Percentiles rank a stretch among this genome's conserved stretches.
Conservation (phyloP, 306 rosid species). For the Coriaria nepalensis region DNA sequence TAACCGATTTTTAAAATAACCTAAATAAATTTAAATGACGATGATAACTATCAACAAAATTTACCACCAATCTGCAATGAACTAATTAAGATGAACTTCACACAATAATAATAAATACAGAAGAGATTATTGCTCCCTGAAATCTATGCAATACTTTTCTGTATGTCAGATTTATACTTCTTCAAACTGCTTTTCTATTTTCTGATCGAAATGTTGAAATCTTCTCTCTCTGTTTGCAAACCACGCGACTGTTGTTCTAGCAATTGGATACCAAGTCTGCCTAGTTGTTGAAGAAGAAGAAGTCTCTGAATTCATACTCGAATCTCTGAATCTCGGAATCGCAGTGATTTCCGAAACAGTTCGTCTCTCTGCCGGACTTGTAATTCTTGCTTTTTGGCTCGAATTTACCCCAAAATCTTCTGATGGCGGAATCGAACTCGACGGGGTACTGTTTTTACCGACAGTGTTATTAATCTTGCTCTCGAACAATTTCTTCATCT, state of each 20-base stretch:
- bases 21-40: too few species aligned
- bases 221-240: slow-evolving; percentile 78
- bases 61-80: too few species aligned
- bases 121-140: too few species aligned
- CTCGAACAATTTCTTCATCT: slow-evolving; percentile 51
- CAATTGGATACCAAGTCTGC: slow-evolving; percentile 75
- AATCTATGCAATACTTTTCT: too few species aligned
- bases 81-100: too few species aligned
- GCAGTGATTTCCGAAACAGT: slow-evolving; percentile 74
- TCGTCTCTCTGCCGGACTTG: slow-evolving; percentile 23
- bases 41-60: too few species aligned
- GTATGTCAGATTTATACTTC: too few species aligned
- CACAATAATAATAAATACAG: too few species aligned
- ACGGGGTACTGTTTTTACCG: background rate
- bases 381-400: slow-evolving; percentile 19
- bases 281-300: slow-evolving; percentile 10
- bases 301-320: slow-evolving; percentile 14
- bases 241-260: slow-evolving; percentile 80
- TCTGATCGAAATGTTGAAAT: slow-evolving; percentile 16
- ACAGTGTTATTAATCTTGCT: slow-evolving; percentile 28
- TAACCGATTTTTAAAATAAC: too few species aligned
- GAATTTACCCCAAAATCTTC: background rate
- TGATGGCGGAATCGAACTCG: slow-evolving; percentile 5
- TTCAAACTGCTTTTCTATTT: too few species aligned
- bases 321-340: slow-evolving; percentile 46